Evolutionary conservation across 2,329 filamentous ascomycete genomes (phyloP), one percentile per base, ranked within the genome.

Genomic region (Ceratocystis cubensis): DNA sequence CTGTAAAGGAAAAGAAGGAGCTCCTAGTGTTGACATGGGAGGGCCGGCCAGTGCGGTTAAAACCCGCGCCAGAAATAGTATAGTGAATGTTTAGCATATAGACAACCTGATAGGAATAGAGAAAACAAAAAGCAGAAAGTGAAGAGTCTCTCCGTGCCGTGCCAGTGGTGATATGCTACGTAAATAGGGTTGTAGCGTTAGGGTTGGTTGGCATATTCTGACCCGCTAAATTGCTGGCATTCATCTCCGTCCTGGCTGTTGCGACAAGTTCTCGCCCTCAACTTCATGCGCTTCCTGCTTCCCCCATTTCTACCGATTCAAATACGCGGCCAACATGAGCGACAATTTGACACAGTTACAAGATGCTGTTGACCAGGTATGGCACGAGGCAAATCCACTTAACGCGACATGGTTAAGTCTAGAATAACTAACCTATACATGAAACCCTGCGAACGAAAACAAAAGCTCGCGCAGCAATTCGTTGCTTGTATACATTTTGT

Each of bases 331-430:
- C 10, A 75, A 70, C 5, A 91, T 91, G 85, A 82, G 82, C 33
- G 90, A 95, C 73, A 81, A 87, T 69, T 81, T 95, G 67, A 93
- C 90, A 1, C 89, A 94, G 75, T 80, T 94, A 67, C 90, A 95
- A 76, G 89, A 94, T 78, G 87, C 88, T 75, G 84, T 93, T 69
- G 89, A 94, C 73, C 85, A 91, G 81, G 89, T 89, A 77, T 44
- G 75, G 10, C 37, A 13, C 13, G 1, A 41, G 37, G 37, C 37
- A 41, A 41, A 13, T 0, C 13, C 3, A 4, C 37, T 41, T 8
- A 15, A 15, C 3, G 10, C 37, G 37, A 41, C 37, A 41, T 5
- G 13, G 37, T 15, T 41, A 41, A 2, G 13, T 10, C 13, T 41
- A 15, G 37, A 4, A 41, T 41, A 41, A 15, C 37, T 41, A 41